Conservation (phyloP, 257 asterid species). For the Solanum clarkiae region DNA sequence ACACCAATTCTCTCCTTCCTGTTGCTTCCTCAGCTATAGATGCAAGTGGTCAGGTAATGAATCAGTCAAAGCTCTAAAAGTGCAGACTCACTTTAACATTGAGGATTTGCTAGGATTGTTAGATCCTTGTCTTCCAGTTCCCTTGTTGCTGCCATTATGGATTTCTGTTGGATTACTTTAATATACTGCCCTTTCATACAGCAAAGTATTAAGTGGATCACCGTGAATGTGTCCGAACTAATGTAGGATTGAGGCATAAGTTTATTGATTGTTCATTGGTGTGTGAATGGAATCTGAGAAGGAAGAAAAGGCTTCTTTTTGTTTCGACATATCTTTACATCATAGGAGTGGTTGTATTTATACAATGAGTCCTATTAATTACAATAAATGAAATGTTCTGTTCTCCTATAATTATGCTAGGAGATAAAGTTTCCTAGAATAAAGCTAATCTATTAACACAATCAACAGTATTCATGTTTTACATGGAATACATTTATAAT, state of each 20-base stretch:
- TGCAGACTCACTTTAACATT: background rate
- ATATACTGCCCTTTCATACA: background rate
- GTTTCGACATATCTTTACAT: background rate
- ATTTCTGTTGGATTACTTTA: background rate
- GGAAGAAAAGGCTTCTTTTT: background rate
- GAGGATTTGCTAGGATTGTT: background rate
- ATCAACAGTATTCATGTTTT: background rate
- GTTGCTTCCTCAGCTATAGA: constrained; percentile 95
- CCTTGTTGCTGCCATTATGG: background rate
- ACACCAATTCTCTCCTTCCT: constrained; percentile 80
- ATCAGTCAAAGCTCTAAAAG: background rate
- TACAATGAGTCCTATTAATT: background rate
- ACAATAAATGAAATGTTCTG: background rate
- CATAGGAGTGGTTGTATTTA: background rate
- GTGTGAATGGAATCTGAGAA: background rate
- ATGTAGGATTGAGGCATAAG: background rate
- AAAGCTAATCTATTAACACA: background rate
- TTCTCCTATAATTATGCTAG: background rate
- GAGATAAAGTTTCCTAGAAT: background rate
- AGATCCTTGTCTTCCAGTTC: background rate
- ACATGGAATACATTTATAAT: background rate
- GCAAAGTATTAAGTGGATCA: background rate
- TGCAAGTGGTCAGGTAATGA: constrained; percentile 83
- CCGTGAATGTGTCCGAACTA: background rate
- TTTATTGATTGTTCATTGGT: background rate